Evolutionary conservation across 495 filamentous ascomycete genomes (phyloP), one percentile per base, ranked within the genome.

Genomic region (Annulohypoxylon bovei): DNA sequence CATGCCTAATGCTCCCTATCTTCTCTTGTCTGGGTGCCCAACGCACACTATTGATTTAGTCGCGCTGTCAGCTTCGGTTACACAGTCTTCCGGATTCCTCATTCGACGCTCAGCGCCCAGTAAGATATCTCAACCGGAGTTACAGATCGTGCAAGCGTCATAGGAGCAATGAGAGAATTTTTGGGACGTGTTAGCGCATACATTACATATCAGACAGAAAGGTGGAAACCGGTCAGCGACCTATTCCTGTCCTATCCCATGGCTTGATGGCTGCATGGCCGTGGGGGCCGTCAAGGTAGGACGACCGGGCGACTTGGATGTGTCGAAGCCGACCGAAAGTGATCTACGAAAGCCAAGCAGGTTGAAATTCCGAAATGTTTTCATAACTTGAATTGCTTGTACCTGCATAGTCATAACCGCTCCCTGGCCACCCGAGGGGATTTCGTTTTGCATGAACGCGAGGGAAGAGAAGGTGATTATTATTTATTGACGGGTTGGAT

Each of bases 21-120:
- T 22, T 44, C 42, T 20, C 12, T 7, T 39, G n/a, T 39, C 50
- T 71, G n/a, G 68, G 42, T 69, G 69, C 69, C 69, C 59, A 67
- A 72, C 64, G 44, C 58, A 60, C 62, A 35, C 58, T 71, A 59
- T 69, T 50, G 62, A 66, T 42, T 64, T 42, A 39, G 52, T 33
- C 58, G 37, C 54, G 59, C 69, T 56, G 63, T 64, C 58, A 61
- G 64, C 64, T 50, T 16, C 37, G 35, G 57, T 60, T 33, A 55
- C 69, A 60, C 63, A 44, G 25, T 49, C 37, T 49, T 62, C 23
- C n/a, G 30, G 52, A 23, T 8, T 47, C 16, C 63, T 63, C 28
- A 72, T 72, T 64, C 59, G 63, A 60, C 30, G 69, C 28, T 60
- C 47, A 52, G 59, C 69, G 44, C 44, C 69, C 57, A 67, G 69